A percentile compares a stretch with the other conserved stretches of the same genome.
phyloP scores from a whole-genome alignment of 2,329 filamentous ascomycete genomes.

The Beauveria caledonica region DNA sequence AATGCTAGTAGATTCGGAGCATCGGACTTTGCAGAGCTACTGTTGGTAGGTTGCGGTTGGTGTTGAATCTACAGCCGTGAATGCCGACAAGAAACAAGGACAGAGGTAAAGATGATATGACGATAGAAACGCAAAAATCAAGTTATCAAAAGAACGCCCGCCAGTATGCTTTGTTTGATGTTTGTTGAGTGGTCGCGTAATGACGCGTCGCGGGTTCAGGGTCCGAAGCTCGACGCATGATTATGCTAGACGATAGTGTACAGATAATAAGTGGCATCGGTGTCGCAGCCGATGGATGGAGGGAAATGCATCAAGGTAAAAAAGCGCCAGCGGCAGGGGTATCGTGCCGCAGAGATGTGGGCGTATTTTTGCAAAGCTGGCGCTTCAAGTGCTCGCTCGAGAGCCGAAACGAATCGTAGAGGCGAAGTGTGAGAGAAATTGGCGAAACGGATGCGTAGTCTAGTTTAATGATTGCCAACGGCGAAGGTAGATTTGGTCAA shows the following conservation, averaged over 20 bases:
- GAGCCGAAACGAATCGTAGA: slow-evolving; percentile 1
- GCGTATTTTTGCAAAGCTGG: slow-evolving; percentile 6
- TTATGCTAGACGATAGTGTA: slow-evolving; percentile 6
- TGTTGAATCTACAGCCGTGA: background rate
- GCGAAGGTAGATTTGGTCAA: background rate
- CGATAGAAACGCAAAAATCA: background rate
- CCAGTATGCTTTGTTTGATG: background rate
- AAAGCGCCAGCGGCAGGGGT: slow-evolving; percentile 10
- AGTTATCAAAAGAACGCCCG: slow-evolving; percentile 2
- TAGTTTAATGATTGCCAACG: background rate
- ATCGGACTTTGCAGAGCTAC: background rate
- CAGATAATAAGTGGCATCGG: background rate
- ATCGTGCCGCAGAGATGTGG: slow-evolving; percentile 5
- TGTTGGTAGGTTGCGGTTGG: background rate
- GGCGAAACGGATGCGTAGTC: background rate
- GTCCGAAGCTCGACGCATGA: background rate
- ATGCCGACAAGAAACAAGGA: background rate
- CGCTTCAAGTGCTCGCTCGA: slow-evolving; percentile 8
- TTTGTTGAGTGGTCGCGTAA: background rate
- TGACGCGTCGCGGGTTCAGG: background rate
- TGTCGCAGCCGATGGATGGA: background rate
- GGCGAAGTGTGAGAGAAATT: background rate
- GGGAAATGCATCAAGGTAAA: background rate
- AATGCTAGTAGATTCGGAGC: background rate
- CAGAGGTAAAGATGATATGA: background rate